These are phyloP conservation scores for Leucocoprinus birnbaumii DNA, from an alignment of 768 basidiomycete genomes.

Conservation along the genomic window DNA sequence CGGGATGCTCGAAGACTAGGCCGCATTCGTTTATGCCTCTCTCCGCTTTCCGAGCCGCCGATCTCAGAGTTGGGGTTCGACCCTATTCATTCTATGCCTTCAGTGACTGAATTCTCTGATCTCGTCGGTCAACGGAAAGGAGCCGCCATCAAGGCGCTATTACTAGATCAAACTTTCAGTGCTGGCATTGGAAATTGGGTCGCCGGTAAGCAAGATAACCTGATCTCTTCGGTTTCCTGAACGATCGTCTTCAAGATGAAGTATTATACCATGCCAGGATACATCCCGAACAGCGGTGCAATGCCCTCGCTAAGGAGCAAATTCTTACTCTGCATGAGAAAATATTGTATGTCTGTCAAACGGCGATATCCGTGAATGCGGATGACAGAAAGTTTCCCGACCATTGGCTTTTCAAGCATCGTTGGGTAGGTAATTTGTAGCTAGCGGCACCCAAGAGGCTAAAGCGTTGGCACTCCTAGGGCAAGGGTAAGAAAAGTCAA, in stretches of 20 bases:
- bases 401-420: constrained; percentile 65
- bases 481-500: constrained; percentile 42
- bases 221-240: constrained; percentile 1
- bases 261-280: constrained; percentile 71
- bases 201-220: constrained; percentile 44
- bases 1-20: constrained; percentile 70
- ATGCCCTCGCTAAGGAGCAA: constrained; percentile 48
- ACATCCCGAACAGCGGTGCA: constrained; percentile 69
- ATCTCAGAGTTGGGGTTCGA: constrained; percentile 76
- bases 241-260: constrained; percentile 58
- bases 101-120: constrained; percentile 45
- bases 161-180: constrained; percentile 77
- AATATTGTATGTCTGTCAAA: constrained; percentile 50
- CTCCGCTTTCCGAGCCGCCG: constrained; percentile 61
- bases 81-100: constrained; percentile 68
- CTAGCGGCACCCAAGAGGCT: neutral
- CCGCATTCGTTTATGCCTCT: constrained; percentile 58
- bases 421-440: constrained; percentile 46
- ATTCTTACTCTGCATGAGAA: constrained; percentile 48
- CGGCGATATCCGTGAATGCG: constrained; percentile 67
- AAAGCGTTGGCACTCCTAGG: constrained; percentile 31
- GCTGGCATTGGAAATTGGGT: constrained; percentile 86
- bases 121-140: constrained; percentile 52
- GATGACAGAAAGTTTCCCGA: constrained; percentile 65
- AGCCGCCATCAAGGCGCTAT: constrained; percentile 64